Conservation (phyloP, 345 rosid genomes). For the Moricandia moricandioides region DNA sequence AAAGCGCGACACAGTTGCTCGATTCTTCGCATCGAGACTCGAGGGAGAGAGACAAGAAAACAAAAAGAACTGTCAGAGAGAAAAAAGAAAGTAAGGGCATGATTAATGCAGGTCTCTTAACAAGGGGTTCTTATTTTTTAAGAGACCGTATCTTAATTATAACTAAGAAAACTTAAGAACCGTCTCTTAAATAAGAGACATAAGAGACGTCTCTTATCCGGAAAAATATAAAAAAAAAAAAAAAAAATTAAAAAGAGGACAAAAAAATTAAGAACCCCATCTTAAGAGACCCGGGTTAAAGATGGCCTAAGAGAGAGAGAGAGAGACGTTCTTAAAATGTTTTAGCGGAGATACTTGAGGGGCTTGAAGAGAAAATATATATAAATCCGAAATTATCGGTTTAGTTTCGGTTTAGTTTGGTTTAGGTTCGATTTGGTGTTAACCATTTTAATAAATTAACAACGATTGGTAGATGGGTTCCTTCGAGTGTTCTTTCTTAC, state of each 20-base stretch:
- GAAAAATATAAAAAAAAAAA: too few relatives aligned
- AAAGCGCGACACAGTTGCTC: slow-evolving; percentile 18
- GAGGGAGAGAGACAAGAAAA: slow-evolving; percentile 25
- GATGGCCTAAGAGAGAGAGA: too few relatives aligned
- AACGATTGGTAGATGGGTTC: slow-evolving; percentile 8
- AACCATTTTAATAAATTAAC: background rate
- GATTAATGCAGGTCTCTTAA: too few relatives aligned
- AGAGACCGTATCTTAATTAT: too few relatives aligned
- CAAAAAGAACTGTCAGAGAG: slow-evolving; percentile 26
- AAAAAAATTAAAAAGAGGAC: too few relatives aligned
- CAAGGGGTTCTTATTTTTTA: too few relatives aligned
- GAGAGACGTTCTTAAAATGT: slow-evolving; percentile 13
- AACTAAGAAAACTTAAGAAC: slow-evolving; percentile 29
- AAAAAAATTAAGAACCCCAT: too few relatives aligned
- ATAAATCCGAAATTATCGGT: background rate
- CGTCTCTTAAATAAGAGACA: too few relatives aligned
- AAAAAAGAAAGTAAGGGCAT: slow-evolving; percentile 20
- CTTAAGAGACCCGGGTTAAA: too few relatives aligned
- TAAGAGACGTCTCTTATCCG: too few relatives aligned
- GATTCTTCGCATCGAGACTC: slow-evolving; percentile 45
- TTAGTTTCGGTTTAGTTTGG: slow-evolving; percentile 1
- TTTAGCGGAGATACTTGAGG: slow-evolving; percentile 24
- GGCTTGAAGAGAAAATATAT: background rate
- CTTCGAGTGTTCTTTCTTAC: background rate
- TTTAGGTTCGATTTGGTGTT: too few relatives aligned